Evolutionary conservation across 2,329 filamentous ascomycete genomes (phyloP).

Genomic region (Helotiales sp.): DNA sequence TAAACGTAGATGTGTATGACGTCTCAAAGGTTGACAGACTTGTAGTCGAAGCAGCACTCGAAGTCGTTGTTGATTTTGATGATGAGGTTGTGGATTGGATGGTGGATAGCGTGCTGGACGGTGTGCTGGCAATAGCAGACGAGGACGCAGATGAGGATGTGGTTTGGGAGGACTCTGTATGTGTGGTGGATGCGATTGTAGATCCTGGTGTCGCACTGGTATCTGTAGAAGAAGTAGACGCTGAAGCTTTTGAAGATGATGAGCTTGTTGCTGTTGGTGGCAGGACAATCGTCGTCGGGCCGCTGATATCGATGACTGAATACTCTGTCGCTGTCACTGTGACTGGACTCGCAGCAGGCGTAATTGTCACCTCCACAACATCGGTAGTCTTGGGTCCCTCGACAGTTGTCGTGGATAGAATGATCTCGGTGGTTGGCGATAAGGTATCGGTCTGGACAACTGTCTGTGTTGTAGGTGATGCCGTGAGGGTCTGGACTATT

Average conservation of each 20-base stretch:
- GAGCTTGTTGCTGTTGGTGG: slow-evolving; percentile 8
- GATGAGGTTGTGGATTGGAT: slow-evolving; percentile 2
- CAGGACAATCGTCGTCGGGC: slow-evolving; percentile 25
- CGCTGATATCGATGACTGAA: slow-evolving; percentile 32
- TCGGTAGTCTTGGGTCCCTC: slow-evolving; percentile 27
- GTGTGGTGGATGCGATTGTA: not conserved
- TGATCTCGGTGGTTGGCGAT: slow-evolving; percentile 22
- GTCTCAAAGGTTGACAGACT: slow-evolving; percentile 7
- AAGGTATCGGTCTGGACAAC: slow-evolving; percentile 29
- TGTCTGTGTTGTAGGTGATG: slow-evolving; percentile 26
- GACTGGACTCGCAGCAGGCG: slow-evolving; percentile 21
- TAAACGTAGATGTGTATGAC: slow-evolving; percentile 15
- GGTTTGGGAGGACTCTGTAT: not conserved
- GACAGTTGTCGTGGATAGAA: slow-evolving; percentile 28
- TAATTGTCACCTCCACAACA: slow-evolving; percentile 29
- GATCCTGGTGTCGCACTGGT: not conserved
- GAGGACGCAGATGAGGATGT: not conserved
- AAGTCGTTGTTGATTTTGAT: slow-evolving; percentile 13
- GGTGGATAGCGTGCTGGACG: slow-evolving; percentile 8
- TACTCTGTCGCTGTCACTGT: slow-evolving; percentile 29
- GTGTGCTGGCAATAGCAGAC: not conserved
- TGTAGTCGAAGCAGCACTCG: not conserved
- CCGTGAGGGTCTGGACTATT: slow-evolving; percentile 27
- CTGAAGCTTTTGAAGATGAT: slow-evolving; percentile 4
- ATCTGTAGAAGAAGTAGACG: not conserved